Base-by-base conservation (phyloP, 768 basidiomycete species). In the Tephrocybe sp. region DNA sequence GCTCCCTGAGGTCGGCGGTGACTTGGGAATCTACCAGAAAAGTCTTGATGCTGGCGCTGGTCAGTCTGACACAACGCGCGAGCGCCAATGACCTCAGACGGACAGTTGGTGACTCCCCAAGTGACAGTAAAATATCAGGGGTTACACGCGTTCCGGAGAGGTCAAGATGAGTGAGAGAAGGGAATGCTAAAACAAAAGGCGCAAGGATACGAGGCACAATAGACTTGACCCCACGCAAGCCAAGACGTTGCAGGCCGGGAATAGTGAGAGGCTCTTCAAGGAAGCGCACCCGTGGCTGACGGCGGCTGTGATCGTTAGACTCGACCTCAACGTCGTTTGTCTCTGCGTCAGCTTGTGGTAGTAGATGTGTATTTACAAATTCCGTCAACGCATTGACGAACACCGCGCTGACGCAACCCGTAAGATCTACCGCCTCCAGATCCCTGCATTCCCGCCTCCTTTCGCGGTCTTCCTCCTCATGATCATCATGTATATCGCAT, bases 351-450 rank as follows among this genome's bases (percentile, higher is more conserved):
- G 66, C 53, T 29, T 63, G 64, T 18, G 74, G 68, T 33, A 76
- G 66, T 15, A 90, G 68, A 64, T 90, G 81, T 30, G 76, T 77
- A 42, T 75, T 76, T 54, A 90, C 91, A 59, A 97, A 91, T 46
- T 92, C 89, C 21, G 81, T 78, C 55, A 98, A 78, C 1, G 89
- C 91, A 54, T 86, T 82, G 49, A 89, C 88, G 62, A 97, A 97
- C 1, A 93, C 88, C 18, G 82, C 80, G 61, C 90, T 93, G 68
- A 97, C 88, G 62, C 95, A 97, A 58, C 94, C 95, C 5, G 94
- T 97, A 45, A 98, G 69, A 64, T 99, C 95, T 43, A 95, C 74
- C 3, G 94, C 94, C 64, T 92, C 84, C 3, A 99, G 71, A 46
- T 90, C 84, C 57, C 74, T 83, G 71, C 80, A 89, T 44, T 87